Conservation (phyloP, 1,284 basidiomycete species). For the Trichosporon ovoides region DNA sequence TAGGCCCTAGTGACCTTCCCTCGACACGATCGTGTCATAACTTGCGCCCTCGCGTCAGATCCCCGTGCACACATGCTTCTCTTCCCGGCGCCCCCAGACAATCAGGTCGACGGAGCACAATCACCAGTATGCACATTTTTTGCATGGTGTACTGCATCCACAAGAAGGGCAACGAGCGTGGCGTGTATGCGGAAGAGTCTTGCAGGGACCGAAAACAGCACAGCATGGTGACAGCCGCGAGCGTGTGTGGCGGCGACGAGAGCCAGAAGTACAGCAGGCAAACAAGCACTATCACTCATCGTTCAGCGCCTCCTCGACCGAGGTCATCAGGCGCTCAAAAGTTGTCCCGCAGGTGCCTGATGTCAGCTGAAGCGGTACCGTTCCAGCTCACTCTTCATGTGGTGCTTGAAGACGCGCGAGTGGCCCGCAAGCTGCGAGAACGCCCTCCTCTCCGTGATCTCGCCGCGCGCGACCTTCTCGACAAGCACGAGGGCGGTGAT, state of each 20-base stretch:
- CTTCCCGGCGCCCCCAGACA: too few species aligned
- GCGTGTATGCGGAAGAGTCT: not conserved
- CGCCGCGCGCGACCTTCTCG: not conserved
- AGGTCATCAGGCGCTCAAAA: not conserved
- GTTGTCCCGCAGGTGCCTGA: not conserved
- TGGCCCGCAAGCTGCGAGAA: constrained; percentile 3
- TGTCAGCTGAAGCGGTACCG: too few species aligned
- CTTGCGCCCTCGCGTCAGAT: too few species aligned
- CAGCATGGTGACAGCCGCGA: not conserved
- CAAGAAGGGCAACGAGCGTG: not conserved
- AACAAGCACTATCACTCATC: not conserved
- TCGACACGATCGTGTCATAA: too few species aligned
- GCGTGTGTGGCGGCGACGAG: not conserved
- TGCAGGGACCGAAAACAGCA: not conserved
- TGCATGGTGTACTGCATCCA: not conserved
- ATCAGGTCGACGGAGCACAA: too few species aligned
- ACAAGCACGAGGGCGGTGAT: not conserved
- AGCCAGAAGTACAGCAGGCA: not conserved
- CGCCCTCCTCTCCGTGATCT: not conserved
- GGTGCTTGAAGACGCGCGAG: constrained; percentile 4
- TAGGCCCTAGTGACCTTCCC: too few species aligned
- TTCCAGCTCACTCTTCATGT: constrained; percentile 2
- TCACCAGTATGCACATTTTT: not conserved
- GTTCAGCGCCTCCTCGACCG: constrained; percentile 2
- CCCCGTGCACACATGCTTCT: too few species aligned